Percentiles rank a stretch among this genome's conserved stretches.
These are phyloP conservation scores for Linnemannia zychae DNA, from an alignment of 192 early-diverging fungal species.

Conservation along the genomic window DNA sequence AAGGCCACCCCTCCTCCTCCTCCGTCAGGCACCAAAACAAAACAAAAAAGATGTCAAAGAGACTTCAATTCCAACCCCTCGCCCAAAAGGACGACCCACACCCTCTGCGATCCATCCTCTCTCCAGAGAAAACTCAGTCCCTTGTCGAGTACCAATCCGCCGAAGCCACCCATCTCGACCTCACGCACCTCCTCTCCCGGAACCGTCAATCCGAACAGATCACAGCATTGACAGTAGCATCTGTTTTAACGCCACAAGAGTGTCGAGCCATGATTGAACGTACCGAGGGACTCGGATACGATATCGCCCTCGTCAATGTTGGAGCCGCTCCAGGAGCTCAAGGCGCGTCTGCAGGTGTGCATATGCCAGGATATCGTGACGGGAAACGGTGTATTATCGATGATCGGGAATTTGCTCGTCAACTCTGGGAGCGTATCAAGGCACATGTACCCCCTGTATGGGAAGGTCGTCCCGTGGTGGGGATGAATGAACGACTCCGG, in stretches of 20 bases:
- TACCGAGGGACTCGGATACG: constrained; percentile 46
- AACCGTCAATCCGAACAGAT: constrained; percentile 14
- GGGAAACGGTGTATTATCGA: constrained; percentile 50
- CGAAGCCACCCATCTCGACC: constrained; percentile 25
- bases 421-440: constrained; percentile 43
- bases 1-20: not conserved
- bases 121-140: not conserved
- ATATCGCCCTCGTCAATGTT: constrained; percentile 51
- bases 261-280: constrained; percentile 49
- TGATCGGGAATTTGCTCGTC: constrained; percentile 24
- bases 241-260: constrained; percentile 55
- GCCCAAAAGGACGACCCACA: not conserved
- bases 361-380: constrained; percentile 40
- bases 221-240: constrained; percentile 40
- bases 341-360: constrained; percentile 4
- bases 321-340: constrained; percentile 1
- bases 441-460: constrained; percentile 34
- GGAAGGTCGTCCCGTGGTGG: constrained; percentile 22
- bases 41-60: not conserved
- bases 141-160: not conserved
- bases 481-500: constrained; percentile 60
- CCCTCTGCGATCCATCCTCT: constrained; percentile 21
- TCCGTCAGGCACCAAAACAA: not conserved
- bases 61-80: not conserved
- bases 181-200: constrained; percentile 15